Conservation (phyloP, 768 basidiomycete genomes). For the Mycena rosella region DNA sequence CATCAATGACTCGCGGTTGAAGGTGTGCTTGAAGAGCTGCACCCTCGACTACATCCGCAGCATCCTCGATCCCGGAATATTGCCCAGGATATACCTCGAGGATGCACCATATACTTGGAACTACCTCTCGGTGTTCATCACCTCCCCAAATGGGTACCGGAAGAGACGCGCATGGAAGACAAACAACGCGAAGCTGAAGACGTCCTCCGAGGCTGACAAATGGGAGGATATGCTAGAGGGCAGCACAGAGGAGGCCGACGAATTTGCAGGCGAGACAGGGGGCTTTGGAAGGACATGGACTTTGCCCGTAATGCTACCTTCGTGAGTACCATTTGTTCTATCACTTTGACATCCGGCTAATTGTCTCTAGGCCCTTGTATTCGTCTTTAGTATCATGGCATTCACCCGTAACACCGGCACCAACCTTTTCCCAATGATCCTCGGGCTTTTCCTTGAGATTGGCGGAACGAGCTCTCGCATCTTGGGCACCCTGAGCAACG, state of each 20-base stretch:
- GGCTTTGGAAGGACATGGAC: slow-evolving; percentile 26
- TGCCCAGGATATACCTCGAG: too few species aligned
- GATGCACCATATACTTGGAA: not conserved
- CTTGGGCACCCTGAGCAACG: slow-evolving; percentile 44
- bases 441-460: slow-evolving; percentile 49
- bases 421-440: slow-evolving; percentile 44
- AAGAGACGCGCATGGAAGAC: slow-evolving; percentile 12
- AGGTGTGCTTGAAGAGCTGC: too few species aligned
- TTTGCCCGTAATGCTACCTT: slow-evolving; percentile 42
- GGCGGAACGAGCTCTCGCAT: slow-evolving; percentile 46
- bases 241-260: not conserved
- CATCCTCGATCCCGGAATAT: too few species aligned
- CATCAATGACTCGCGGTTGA: too few species aligned
- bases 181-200: not conserved
- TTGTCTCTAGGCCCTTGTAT: slow-evolving; percentile 23
- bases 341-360: not conserved
- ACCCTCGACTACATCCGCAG: too few species aligned
- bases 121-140: slow-evolving; percentile 8
- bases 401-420: slow-evolving; percentile 45
- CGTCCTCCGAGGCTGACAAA: slow-evolving; percentile 14
- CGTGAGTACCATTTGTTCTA: slow-evolving; percentile 26
- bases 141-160: slow-evolving; percentile 14
- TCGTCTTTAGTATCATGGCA: slow-evolving; percentile 40
- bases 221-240: slow-evolving; percentile 21
- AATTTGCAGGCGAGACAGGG: slow-evolving; percentile 21